Evolutionary conservation across 257 asterid genomes (phyloP).

Genomic region (Cynanchum wilfordii): DNA sequence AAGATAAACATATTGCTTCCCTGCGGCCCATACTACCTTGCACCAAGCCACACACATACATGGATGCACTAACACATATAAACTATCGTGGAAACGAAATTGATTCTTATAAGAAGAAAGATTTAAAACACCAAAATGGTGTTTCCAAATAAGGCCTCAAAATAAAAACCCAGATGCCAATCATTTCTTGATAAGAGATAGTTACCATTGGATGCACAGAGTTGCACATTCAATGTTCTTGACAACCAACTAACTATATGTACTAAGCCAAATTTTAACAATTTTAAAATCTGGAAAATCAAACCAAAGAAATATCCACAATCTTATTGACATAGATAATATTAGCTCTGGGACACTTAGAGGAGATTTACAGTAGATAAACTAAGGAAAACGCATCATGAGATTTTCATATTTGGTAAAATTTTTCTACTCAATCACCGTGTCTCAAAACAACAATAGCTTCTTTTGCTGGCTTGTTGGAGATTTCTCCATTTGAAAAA

Average conservation of each 20-base stretch:
- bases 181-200: not conserved
- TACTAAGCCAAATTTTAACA: not conserved
- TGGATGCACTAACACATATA: not conserved
- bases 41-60: not conserved
- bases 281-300: not conserved
- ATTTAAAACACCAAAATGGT: not conserved
- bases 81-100: not conserved
- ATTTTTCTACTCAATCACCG: not conserved
- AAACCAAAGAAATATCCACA: not conserved
- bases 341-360: not conserved
- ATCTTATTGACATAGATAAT: not conserved
- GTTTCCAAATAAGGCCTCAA: not conserved
- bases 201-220: not conserved
- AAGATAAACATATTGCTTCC: not conserved
- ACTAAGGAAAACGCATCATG: not conserved
- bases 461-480: not conserved
- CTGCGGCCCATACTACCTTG: no score
- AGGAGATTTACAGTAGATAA: not conserved
- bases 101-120: not conserved
- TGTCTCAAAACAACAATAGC: not conserved
- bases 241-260: not conserved
- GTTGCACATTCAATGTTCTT: not conserved
- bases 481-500: not conserved
- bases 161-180: not conserved
- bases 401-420: not conserved